These are phyloP conservation scores for Pichia heedii DNA, from an alignment of 805 yeast species.

Conservation along the genomic window DNA sequence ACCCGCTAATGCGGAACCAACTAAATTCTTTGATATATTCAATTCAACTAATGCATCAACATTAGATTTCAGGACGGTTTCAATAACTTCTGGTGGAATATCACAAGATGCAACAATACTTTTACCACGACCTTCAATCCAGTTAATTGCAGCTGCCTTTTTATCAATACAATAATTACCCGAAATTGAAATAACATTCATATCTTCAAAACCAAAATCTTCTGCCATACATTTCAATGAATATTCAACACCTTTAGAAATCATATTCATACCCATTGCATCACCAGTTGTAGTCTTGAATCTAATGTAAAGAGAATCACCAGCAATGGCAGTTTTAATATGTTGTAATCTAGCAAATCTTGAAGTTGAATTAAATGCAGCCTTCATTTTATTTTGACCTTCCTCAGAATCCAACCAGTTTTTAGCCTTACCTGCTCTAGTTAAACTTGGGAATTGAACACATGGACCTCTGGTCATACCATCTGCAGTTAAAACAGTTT, in stretches of 20 bases:
- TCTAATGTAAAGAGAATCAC: conserved; percentile 77
- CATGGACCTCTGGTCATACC: conserved; percentile 99
- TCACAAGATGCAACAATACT: conserved; percentile 94
- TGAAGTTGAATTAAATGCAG: conserved; percentile 92
- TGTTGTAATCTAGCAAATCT: conserved; percentile 93
- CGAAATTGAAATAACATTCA: conserved; percentile 85
- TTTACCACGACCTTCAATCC: conserved; percentile 99
- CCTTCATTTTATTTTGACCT: conserved; percentile 73
- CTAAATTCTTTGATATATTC: conserved; percentile 78
- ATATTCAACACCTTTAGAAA: conserved; percentile 93
- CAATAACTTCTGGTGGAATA: conserved; percentile 74
- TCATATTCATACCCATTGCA: conserved; percentile 99
- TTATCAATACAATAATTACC: conserved; percentile 98
- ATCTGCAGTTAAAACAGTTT: conserved; percentile 84
- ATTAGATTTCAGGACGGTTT: conserved; percentile 78
- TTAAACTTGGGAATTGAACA: conserved; percentile 75
- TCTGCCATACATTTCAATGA: conserved; percentile 78
- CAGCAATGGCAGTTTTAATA: conserved; percentile 90
- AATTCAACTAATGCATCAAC: conserved; percentile 88
- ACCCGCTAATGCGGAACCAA: conserved; percentile 99
- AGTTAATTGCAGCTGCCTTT: conserved; percentile 95
- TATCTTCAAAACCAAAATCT: conserved; percentile 87
- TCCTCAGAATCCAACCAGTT: conserved; percentile 93
- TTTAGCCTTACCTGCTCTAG: conserved; percentile 90
- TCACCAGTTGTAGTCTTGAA: conserved; percentile 99